These are phyloP conservation scores for Cicer arietinum DNA, from an alignment of 306 rosid genomes.

Conservation along the genomic window DNA sequence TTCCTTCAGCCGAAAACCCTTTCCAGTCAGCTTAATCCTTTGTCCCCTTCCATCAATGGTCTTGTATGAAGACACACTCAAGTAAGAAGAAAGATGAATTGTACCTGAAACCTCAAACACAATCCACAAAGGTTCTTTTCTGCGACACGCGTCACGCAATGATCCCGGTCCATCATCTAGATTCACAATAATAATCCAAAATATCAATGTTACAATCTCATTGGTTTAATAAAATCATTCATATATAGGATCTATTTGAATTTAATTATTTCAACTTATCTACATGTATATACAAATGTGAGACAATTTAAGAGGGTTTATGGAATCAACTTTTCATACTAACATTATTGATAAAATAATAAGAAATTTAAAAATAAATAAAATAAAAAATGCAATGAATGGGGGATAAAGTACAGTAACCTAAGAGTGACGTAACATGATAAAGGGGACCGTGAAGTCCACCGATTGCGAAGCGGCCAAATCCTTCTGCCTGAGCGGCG, in stretches of 20 bases:
- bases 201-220: neutral
- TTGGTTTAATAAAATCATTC: no score
- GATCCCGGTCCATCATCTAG: constrained; percentile 96
- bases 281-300: no score
- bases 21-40: constrained; percentile 76
- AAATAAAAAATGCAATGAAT: neutral
- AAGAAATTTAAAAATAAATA: no score
- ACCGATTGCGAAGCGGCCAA: constrained; percentile 79
- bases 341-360: no score
- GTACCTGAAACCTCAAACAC: constrained; percentile 87
- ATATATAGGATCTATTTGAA: no score
- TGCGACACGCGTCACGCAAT: constrained; percentile 73
- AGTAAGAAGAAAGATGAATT: constrained; percentile 66
- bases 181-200: neutral
- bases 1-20: constrained; percentile 86
- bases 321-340: no score
- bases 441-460: constrained; percentile 80
- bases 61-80: constrained; percentile 77
- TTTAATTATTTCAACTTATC: no score
- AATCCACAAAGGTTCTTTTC: constrained; percentile 88
- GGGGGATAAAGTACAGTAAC: constrained; percentile 34
- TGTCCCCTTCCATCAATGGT: constrained; percentile 91
- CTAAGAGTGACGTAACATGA: constrained; percentile 74
- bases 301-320: no score
- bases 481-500: constrained; percentile 83